These are phyloP conservation scores for Medicago arabica DNA, from an alignment of 306 rosid genomes.

Conservation along the genomic window DNA sequence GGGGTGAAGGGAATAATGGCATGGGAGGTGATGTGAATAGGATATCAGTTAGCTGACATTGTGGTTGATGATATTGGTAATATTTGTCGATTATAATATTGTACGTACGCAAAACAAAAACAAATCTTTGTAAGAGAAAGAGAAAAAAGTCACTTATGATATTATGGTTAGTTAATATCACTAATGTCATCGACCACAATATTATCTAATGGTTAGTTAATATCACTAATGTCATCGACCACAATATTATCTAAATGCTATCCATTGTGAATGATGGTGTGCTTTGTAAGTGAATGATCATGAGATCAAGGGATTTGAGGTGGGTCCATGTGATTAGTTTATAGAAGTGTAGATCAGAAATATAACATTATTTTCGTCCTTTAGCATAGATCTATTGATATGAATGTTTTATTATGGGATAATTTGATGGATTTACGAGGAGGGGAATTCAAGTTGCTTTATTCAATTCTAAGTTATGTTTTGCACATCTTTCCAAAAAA, in stretches of 20 bases:
- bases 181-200: no score
- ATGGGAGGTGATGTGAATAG: neutral
- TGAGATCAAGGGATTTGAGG: neutral
- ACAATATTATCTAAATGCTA: no score
- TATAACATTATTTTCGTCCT: neutral
- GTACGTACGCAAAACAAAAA: no score
- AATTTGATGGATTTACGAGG: neutral
- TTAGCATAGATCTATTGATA: neutral
- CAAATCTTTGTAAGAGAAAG: no score
- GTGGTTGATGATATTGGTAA: no score
- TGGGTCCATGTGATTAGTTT: constrained; percentile 28
- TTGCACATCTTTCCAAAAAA: constrained; percentile 2
- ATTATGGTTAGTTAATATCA: no score
- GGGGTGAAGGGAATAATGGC: no score
- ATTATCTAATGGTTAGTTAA: no score
- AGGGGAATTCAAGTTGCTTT: neutral
- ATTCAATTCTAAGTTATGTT: neutral
- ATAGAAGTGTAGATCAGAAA: neutral
- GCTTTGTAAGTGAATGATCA: constrained; percentile 35
- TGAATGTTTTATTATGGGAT: neutral
- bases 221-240: no score
- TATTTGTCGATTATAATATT: no score
- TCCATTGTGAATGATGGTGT: constrained; percentile 8
- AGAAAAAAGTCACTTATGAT: no score
- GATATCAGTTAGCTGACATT: no score